Conservation (phyloP, 2,329 filamentous ascomycete genomes). For the Helminthosporium solani region DNA sequence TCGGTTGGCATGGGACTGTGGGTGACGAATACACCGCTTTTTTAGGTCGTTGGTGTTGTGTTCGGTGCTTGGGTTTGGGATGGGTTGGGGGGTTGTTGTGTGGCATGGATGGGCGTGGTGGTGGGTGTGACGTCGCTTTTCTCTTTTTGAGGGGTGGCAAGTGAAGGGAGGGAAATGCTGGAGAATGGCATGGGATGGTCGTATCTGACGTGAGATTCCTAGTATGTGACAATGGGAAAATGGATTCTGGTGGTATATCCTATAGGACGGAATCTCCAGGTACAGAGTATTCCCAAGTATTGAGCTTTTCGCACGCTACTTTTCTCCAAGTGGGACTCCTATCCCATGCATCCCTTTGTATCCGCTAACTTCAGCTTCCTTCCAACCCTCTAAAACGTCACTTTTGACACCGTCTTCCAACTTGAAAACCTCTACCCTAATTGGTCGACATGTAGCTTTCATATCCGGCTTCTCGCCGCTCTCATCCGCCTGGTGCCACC, state of each 20-base stretch:
- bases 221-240: too few relatives aligned
- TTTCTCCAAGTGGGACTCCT: slow-evolving; percentile 49
- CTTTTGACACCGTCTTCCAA: slow-evolving; percentile 52
- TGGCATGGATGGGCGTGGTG: too few relatives aligned
- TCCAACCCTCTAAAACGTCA: slow-evolving; percentile 56
- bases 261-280: too few relatives aligned
- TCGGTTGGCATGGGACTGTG: background rate
- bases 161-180: too few relatives aligned
- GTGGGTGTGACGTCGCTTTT: too few relatives aligned
- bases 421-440: slow-evolving; percentile 72
- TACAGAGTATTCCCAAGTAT: background rate
- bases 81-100: too few relatives aligned
- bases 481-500: slow-evolving; percentile 59
- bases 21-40: background rate
- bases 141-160: too few relatives aligned
- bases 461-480: slow-evolving; percentile 53
- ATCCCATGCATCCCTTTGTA: slow-evolving; percentile 70
- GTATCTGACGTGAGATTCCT: too few relatives aligned
- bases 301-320: background rate
- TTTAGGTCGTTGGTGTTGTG: too few relatives aligned
- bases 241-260: too few relatives aligned
- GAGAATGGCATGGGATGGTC: too few relatives aligned
- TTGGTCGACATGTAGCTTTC: slow-evolving; percentile 63
- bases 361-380: slow-evolving; percentile 56
- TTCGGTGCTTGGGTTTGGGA: too few relatives aligned